Evolutionary conservation across 371 early-diverging fungal genomes (phyloP).

Genomic region (Entomophthora muscae): DNA sequence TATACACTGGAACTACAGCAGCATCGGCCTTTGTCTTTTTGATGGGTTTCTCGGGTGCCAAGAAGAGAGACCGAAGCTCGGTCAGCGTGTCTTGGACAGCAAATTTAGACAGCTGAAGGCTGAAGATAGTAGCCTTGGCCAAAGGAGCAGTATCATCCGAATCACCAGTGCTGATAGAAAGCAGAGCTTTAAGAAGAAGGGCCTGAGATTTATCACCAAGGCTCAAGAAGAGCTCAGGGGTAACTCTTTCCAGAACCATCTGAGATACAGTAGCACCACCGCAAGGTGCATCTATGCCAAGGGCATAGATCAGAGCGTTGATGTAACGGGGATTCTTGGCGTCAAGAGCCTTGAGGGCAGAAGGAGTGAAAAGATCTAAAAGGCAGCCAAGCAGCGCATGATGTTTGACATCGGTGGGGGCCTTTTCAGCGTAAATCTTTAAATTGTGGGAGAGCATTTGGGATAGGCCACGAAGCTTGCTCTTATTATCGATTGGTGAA

Average conservation of each 20-base stretch:
- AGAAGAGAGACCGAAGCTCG: background rate
- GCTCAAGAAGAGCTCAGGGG: conserved; percentile 27
- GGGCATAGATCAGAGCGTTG: conserved; percentile 25
- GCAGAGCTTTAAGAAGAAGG: conserved; percentile 32
- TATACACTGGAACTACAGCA: background rate
- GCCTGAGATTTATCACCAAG: conserved; percentile 24
- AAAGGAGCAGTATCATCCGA: background rate
- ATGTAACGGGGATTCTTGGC: conserved; percentile 19
- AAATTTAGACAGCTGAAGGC: background rate
- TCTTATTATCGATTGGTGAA: background rate
- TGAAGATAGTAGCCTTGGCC: background rate
- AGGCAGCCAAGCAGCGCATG: conserved; percentile 19
- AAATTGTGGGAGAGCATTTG: background rate
- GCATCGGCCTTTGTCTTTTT: background rate
- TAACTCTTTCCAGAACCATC: conserved; percentile 35
- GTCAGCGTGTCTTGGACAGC: background rate
- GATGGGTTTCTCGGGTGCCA: background rate
- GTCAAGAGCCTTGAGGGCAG: conserved; percentile 26
- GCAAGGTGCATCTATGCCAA: conserved; percentile 24
- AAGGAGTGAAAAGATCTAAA: conserved; percentile 38
- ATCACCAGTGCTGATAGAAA: conserved; percentile 17
- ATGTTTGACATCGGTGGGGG: conserved; percentile 14
- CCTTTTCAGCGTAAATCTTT: background rate
- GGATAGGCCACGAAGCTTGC: background rate
- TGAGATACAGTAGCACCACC: conserved; percentile 36